Percentiles rank a stretch among this genome's conserved stretches.
Evolutionary conservation across 2,329 filamentous ascomycete genomes (phyloP).

Genomic region (Xylariales sp.): DNA sequence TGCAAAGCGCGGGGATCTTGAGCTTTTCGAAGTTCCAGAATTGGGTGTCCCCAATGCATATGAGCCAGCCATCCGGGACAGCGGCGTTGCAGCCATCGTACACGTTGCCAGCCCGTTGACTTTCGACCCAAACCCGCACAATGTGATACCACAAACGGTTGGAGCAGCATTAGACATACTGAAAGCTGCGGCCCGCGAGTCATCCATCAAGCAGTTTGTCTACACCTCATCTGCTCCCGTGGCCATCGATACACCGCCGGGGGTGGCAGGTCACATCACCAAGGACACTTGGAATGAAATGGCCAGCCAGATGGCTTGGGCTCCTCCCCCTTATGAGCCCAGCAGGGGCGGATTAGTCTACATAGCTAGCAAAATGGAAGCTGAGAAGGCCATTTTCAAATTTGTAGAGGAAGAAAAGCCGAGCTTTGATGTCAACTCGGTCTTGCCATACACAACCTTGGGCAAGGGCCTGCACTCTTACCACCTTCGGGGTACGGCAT

Average conservation of each 20-base stretch:
- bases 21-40: conserved; percentile 3
- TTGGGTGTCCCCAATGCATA: not conserved
- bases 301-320: not conserved
- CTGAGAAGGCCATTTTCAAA: conserved; percentile 1
- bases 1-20: not conserved
- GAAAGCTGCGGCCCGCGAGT: conserved; percentile 1
- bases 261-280: not conserved
- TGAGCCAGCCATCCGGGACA: conserved; percentile 1
- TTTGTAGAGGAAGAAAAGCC: conserved; percentile 6
- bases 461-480: conserved; percentile 8
- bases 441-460: conserved; percentile 11
- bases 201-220: conserved; percentile 5
- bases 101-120: conserved; percentile 1
- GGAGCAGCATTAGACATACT: not conserved
- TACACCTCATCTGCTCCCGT: not conserved
- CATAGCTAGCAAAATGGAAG: conserved; percentile 1
- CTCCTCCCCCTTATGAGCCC: conserved; percentile 2
- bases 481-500: too few species aligned
- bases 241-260: not conserved
- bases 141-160: not conserved
- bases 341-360: not conserved
- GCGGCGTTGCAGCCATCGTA: conserved; percentile 1
- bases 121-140: conserved; percentile 1
- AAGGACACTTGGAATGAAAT: conserved; percentile 6
- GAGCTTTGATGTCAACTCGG: conserved; percentile 8